Base-by-base conservation (phyloP, 108 stramenopile species). In the Cyclostephanos invisitatus region DNA sequence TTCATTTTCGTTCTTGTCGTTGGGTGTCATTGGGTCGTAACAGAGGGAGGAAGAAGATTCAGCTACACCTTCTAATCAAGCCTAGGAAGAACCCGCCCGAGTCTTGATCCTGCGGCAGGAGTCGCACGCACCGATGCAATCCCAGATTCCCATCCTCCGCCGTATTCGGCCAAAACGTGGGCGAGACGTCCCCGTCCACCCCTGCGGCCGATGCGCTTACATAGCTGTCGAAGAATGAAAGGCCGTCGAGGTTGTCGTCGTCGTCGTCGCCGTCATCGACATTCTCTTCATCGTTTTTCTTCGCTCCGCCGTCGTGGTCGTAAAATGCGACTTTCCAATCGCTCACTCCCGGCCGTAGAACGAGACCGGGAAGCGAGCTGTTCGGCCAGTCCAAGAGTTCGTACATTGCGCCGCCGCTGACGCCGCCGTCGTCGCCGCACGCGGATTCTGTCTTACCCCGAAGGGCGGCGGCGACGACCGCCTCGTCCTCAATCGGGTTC, bases 41-140 rank as follows among this genome's bases (percentile, higher is more conserved):
- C 40, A 40, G 40, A 40, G 3, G 40, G 40, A 40, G 40, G 40
- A 8, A 7, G 9, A 53, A 54, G n/a, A n/a, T n/a, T 59, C 58
- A 59, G 17, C 58, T 17, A 4, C 74, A 51, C 67, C 92, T 93
- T 50, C 72, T 70, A 1, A 97, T 58, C 5, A 98, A 70, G 20
- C 93, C 92, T 28, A 98, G 80, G 70, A 98, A 99, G 78, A 99
- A 99, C 8, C 97, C 99, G 60, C 97, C 98, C 3, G 96, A 90
- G 68, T 99, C 93, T 46, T 95, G 85, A 68, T 98, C 98, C 64
- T 99, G 97, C 8, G 99, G 99, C 47, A 96, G 79, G 49, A 98
- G 73, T 17, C 98, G 91, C 50, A 86, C 58, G 73, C 99, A 98
- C 1, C 83, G 73, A 51, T 86, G 76, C 27, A 90, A 63, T 38